Percentiles rank a stretch among this genome's conserved stretches.
These are phyloP conservation scores for Trifolium subterraneum DNA, from an alignment of 306 rosid genomes.

Conservation along the genomic window DNA sequence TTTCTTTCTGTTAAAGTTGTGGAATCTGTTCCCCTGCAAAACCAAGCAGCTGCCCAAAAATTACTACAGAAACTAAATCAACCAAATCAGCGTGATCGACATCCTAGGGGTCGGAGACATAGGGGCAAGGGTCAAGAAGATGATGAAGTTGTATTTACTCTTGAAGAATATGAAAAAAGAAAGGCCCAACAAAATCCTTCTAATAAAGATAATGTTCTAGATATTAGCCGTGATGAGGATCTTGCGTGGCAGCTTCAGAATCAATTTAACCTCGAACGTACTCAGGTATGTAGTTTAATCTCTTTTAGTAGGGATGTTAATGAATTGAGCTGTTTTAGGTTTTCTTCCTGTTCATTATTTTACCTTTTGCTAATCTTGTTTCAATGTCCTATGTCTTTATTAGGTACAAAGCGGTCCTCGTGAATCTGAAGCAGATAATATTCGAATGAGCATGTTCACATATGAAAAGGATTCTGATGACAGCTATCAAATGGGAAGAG, in stretches of 20 bases:
- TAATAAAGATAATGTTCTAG: conserved; percentile 25
- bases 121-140: conserved; percentile 73
- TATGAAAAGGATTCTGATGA: conserved; percentile 55
- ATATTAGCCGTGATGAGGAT: conserved; percentile 60
- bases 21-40: conserved; percentile 83
- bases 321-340: conserved; percentile 10
- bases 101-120: conserved; percentile 49
- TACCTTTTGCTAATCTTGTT: not conserved
- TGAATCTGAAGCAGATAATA: conserved; percentile 56
- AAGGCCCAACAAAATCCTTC: conserved; percentile 58
- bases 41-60: conserved; percentile 95
- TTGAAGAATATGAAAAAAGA: conserved; percentile 75
- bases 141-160: conserved; percentile 61
- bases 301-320: not conserved
- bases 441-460: conserved; percentile 82
- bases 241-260: conserved; percentile 91
- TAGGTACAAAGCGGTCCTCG: conserved; percentile 55
- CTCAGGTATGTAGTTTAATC: conserved; percentile 54
- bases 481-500: conserved; percentile 47
- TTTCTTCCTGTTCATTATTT: not conserved
- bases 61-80: conserved; percentile 76
- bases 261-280: conserved; percentile 70
- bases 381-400: conserved; percentile 38
- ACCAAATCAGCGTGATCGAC: conserved; percentile 51
- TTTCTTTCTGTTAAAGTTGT: conserved; percentile 53